These are phyloP conservation scores for Hyaloscypha bicolor DNA, from an alignment of 495 filamentous ascomycete species.

Conservation along the genomic window DNA sequence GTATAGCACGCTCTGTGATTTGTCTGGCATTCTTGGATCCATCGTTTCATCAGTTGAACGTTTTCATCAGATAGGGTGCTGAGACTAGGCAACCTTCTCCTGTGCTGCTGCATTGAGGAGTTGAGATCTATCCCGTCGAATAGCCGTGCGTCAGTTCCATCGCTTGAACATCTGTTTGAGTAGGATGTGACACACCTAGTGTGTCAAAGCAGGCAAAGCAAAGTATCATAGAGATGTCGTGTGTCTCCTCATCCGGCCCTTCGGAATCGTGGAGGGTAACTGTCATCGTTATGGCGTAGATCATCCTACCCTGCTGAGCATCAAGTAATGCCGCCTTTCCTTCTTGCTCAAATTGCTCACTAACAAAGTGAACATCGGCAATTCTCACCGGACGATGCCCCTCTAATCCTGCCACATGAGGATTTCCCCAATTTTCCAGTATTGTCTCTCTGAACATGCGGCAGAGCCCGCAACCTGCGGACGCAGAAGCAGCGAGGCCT, in stretches of 20 bases:
- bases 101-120: slow-evolving; percentile 7
- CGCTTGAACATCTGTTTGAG: not conserved
- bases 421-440: slow-evolving; percentile 1
- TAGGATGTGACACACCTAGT: slow-evolving; percentile 2
- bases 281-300: not conserved
- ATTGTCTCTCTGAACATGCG: slow-evolving; percentile 17
- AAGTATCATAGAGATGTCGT: slow-evolving; percentile 6
- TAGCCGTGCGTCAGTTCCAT: not conserved
- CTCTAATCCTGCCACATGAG: slow-evolving; percentile 12
- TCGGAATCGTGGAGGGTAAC: slow-evolving; percentile 3
- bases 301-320: slow-evolving; percentile 7
- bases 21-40: slow-evolving; percentile 20
- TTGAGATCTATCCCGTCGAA: slow-evolving; percentile 4
- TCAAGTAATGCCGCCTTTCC: not conserved
- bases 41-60: slow-evolving; percentile 14
- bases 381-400: slow-evolving; percentile 16
- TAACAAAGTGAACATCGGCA: slow-evolving; percentile 9
- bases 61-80: slow-evolving; percentile 6
- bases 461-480: slow-evolving; percentile 22
- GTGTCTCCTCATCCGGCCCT: slow-evolving; percentile 7
- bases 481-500: slow-evolving; percentile 15
- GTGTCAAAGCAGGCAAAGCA: slow-evolving; percentile 6
- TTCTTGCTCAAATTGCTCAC: not conserved
- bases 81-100: slow-evolving; percentile 6
- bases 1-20: slow-evolving; percentile 11